Base-by-base conservation (phyloP, 2,329 filamentous ascomycete species). In the Remersonia thermophila region DNA sequence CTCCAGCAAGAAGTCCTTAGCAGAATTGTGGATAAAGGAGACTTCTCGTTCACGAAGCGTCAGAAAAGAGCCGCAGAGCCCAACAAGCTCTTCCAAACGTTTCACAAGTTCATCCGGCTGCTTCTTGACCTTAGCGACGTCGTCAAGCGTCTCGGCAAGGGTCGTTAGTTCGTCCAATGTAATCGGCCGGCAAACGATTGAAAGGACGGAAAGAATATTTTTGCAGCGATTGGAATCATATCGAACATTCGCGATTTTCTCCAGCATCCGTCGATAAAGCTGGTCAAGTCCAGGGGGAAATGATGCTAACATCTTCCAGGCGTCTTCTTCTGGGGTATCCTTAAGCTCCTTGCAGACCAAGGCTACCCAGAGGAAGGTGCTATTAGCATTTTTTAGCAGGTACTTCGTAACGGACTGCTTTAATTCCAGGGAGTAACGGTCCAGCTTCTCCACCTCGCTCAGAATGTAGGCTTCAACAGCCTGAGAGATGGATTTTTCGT, bases 291-390 rank as follows among this genome's bases (percentile, higher is more conserved):
- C 39, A 10, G 39, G 33, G 14, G 45, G 45, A 32, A 47, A 40
- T 16, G 27, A 15, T 1, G 10, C 12, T 23, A 46, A 29, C 27
- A 32, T 40, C 11, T n/a, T 12, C 26, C 32, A 36, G 17, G n/a
- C 35, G 7, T 43, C 13, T 34, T 36, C 27, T 7, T 50, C 33
- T 33, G 43, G 40, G 12, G 29, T 26, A 6, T 39, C 11, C 2
- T 50, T 36, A 18, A 62, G 55, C 7, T 51, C 40, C 43, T 59
- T 37, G 37, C 50, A 60, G 8, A 61, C 59, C 29, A 64, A 51
- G 13, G 60, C 55, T 15, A 62, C 61, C 62, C 59, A 66, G 20
- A 67, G 57, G 35, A 65, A 65, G 0, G 61, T 66, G n/a, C 48
- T 54, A 17, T 57, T 40, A 15, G 29, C 28, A 10, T 63, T 56